These are phyloP conservation scores for Dimocarpus longan DNA, from an alignment of 345 rosid genomes.

Conservation along the genomic window DNA sequence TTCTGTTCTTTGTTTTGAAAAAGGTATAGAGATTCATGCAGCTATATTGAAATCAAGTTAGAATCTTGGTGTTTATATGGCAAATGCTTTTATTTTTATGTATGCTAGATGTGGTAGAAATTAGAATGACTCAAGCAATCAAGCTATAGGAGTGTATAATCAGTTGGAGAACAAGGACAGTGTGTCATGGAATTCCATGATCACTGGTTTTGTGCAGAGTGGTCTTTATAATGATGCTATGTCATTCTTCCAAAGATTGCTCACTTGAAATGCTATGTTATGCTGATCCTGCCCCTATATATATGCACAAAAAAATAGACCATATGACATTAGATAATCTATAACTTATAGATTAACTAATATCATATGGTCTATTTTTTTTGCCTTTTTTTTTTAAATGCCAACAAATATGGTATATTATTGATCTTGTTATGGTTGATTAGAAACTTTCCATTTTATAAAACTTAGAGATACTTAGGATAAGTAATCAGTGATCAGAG, in stretches of 20 bases:
- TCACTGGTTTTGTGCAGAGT: constrained; percentile 66
- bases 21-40: constrained; percentile 77
- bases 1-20: no score
- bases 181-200: constrained; percentile 66
- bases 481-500: background rate
- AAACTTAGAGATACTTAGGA: background rate
- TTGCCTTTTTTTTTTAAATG: background rate
- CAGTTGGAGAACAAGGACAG: constrained; percentile 47
- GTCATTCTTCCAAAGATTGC: constrained; percentile 48
- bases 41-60: constrained; percentile 52
- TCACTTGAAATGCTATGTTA: no score
- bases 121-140: constrained; percentile 42
- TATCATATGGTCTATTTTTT: no score
- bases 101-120: constrained; percentile 61
- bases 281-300: no score
- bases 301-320: no score
- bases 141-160: constrained; percentile 45
- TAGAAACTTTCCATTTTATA: background rate
- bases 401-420: constrained; percentile 70
- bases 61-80: constrained; percentile 44
- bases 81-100: constrained; percentile 74
- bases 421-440: background rate
- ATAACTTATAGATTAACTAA: no score
- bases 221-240: constrained; percentile 56
- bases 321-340: no score